Evolutionary conservation across 768 basidiomycete genomes (phyloP).

Genomic region (Lyophyllum atratum): DNA sequence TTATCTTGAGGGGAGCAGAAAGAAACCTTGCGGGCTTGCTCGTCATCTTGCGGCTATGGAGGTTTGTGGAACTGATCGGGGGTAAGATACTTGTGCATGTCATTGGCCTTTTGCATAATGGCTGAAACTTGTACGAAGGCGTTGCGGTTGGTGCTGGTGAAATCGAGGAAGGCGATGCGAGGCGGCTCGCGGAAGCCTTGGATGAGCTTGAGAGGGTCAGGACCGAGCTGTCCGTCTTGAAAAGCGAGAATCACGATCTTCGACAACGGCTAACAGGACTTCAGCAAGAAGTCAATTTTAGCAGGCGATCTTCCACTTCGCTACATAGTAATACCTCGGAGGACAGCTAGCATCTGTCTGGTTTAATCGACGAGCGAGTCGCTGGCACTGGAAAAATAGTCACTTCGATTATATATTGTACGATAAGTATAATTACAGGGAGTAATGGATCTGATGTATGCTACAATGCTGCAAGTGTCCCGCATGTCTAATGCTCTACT

Average conservation of each 20-base stretch:
- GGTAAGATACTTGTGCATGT: slow-evolving; percentile 26
- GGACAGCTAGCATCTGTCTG: too few relatives aligned
- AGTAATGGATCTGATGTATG: neutral
- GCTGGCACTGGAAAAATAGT: neutral
- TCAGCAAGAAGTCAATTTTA: neutral
- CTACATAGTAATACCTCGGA: too few relatives aligned
- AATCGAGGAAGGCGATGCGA: slow-evolving; percentile 54
- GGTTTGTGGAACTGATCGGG: slow-evolving; percentile 73
- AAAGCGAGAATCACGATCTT: slow-evolving; percentile 58
- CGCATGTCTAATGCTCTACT: slow-evolving; percentile 8
- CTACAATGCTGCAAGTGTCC: slow-evolving; percentile 9
- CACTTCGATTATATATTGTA: slow-evolving; percentile 1
- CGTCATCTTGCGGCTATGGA: slow-evolving; percentile 77
- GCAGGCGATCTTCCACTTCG: too few relatives aligned
- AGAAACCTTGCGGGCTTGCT: slow-evolving; percentile 72
- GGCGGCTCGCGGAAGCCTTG: slow-evolving; percentile 50
- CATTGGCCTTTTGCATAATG: too few relatives aligned
- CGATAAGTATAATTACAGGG: slow-evolving; percentile 3
- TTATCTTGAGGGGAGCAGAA: slow-evolving; percentile 66
- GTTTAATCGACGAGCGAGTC: neutral
- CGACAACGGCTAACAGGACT: slow-evolving; percentile 32
- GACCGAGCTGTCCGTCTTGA: slow-evolving; percentile 43
- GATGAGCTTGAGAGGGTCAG: slow-evolving; percentile 47
- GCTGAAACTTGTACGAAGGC: slow-evolving; percentile 54
- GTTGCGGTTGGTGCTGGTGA: slow-evolving; percentile 78